Base-by-base conservation (phyloP, 345 rosid species). In the Hypericum perforatum region DNA sequence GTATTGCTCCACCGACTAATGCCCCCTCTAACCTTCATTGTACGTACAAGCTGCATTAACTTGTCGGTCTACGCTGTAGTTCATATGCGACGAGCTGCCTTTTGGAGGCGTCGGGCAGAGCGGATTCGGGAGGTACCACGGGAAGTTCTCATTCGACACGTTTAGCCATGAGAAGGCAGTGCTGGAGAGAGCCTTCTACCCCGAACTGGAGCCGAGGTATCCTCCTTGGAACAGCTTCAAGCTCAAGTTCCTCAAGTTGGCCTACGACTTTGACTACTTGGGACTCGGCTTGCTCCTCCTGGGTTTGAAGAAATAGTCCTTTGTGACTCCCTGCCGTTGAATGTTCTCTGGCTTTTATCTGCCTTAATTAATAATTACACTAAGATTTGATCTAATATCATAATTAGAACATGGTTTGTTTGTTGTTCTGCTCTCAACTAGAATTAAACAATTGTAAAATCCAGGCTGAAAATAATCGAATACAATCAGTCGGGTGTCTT, bases 81-180 rank as follows among this genome's bases (percentile, higher is more conserved):
- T 77, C 62, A 0, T 75, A 40, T 77, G 83, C 62, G 94, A 86
- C 57, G 57, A 58, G 8, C 61, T 86, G 41, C 97, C 97, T 10
- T 90, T 90, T 49, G 97, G 97, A 62, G 95, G 95, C 9, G 94
- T 86, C 9, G 97, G 91, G 6, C 66, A 78, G 50, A 84, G 95
- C 56, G 95, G 97, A 5, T 64, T 73, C 5, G 95, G 95, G 52
- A 82, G 89, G 74, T 90, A 84, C 76, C 97, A 90, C 8, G 94
- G 97, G 41, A 84, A 80, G 70, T 90, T 80, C 72, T 84, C 94
- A 9, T 91, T 91, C 41, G 98, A 91, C 13, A 66, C 87, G 15
- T 91, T 91, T 70, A 87, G 96, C 66, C 98, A 86, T 45, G 91
- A 82, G 63, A 91, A 91, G 59, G 82, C 87, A n/a, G 73, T 87